Evolutionary conservation across 768 basidiomycete genomes (phyloP), one percentile per base, ranked within the genome.

Genomic region (Termitomyces sp.): DNA sequence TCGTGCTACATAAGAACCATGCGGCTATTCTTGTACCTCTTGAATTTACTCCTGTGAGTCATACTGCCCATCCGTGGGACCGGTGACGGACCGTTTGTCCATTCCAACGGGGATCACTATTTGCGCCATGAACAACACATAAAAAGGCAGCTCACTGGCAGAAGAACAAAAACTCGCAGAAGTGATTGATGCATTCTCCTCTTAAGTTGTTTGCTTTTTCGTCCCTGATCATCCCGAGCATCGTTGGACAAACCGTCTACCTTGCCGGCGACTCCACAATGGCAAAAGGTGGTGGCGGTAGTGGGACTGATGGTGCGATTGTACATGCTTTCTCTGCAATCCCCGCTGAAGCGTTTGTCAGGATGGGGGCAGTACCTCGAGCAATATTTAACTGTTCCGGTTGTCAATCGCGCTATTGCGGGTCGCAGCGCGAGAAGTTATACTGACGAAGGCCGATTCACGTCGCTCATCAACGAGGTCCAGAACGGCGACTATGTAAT

Each of bases 391-490:
- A 74, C 73, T 3, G 70, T 82, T 53, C 74, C 78, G 1, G 77
- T 82, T 9, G 74, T 80, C 16, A 84, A 84, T 64, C 64, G 71
- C 49, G 82, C 82, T 0, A 75, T 82, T 45, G 79, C 74, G 8
- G 82, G 82, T 4, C 72, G 77, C 7, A 79, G 76, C 50, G 76
- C 82, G 1, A 73, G 82, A 40, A 79, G 78, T 46, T 84, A 75
- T 62, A 80, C 78, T 13, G 79, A 80, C 20, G 78, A 81, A 63
- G 81, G 81, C 39, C 72, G 78, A 8, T 82, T 83, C 67, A 73
- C 73, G 18, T 74, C 73, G 11, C 67, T 81, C 33, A 74, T 78
- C 59, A 75, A 78, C 66, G 74, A 72, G 2, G 77, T 70, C 7
- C 74, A 76, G 59, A 59, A 68, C 36, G 77, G 77, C 13, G 78